Base-by-base conservation (phyloP, 208 protist genomes). In the Wallacemonas sp. region DNA sequence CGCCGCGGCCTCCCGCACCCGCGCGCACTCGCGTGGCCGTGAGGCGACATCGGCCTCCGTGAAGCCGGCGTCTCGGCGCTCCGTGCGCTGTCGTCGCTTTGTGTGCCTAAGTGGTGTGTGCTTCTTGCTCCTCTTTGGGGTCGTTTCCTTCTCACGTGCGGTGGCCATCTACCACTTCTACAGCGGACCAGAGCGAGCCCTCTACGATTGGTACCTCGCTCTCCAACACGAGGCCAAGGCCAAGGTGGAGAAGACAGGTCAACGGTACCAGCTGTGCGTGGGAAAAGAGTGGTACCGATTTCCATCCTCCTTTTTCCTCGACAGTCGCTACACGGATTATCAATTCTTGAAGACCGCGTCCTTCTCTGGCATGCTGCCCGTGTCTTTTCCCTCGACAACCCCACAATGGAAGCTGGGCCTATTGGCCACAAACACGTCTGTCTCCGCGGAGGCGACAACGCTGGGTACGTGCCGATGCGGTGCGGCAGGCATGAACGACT, bases 271-370 rank as follows among this genome's bases (percentile, higher is more conserved):
- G 24, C 36, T 98, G 36, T 98, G 96, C 70, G 72, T 98, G 6
- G 95, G 93, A 1, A 91, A 94, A 34, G 93, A 98, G 79, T 98
- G 96, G 97, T 96, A 98, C 65, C 75, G 95, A 34, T 98, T 97
- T 53, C 96, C 96, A 2, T 92, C 82, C 8, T 80, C 80, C 42
- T 98, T 97, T 77, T 98, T 98, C 70, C 36, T 98, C 11, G 88
- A 93, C 59, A 68, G 68, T 27, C 44, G 46, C 26, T 47, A 24
- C 19, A 49, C 63, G 24, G 72, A 70, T 19, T 70, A 78, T 41
- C 72, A 59, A 21, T 93, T 93, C 51, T 21, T 93, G 5, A 63
- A 66, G 31, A 84, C 66, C 1, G 15, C 8, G 2, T 30, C 36
- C 47, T 82, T 79, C 54, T 45, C 55, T n/a, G 75, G 75, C 14